A percentile compares a stretch with the other conserved stretches of the same genome.
These are phyloP conservation scores for Irpex sp. DNA, from an alignment of 1,284 basidiomycete genomes.

Conservation along the genomic window DNA sequence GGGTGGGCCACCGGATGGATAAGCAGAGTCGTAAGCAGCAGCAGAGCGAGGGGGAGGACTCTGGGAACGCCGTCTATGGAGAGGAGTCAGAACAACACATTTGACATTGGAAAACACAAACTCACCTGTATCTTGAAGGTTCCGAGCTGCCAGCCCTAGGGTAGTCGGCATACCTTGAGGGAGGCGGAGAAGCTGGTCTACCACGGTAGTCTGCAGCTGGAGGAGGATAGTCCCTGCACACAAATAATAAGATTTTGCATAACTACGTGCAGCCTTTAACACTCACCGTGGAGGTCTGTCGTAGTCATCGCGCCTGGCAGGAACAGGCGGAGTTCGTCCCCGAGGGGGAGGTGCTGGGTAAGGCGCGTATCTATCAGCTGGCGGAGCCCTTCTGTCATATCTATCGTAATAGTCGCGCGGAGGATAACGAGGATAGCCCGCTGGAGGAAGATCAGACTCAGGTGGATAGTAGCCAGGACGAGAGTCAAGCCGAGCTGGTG, in stretches of 20 bases:
- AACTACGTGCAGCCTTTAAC: neutral
- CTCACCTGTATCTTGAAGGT: slow-evolving; percentile 52
- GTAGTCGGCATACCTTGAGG: slow-evolving; percentile 56
- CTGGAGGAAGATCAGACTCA: slow-evolving; percentile 28
- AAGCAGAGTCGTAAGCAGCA: slow-evolving; percentile 34
- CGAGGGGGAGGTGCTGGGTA: slow-evolving; percentile 30
- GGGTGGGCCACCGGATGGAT: slow-evolving; percentile 44
- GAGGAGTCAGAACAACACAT: slow-evolving; percentile 7
- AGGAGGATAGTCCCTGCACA: slow-evolving; percentile 41
- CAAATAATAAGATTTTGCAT: slow-evolving; percentile 1
- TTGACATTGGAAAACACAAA: neutral
- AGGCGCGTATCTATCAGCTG: slow-evolving; percentile 34
- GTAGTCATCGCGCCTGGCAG: slow-evolving; percentile 44
- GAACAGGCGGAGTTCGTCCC: slow-evolving; percentile 36
- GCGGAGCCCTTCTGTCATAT: slow-evolving; percentile 52
- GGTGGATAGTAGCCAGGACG: slow-evolving; percentile 34
- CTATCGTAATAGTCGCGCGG: slow-evolving; percentile 55
- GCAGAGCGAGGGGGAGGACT: slow-evolving; percentile 50
- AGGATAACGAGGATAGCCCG: slow-evolving; percentile 38
- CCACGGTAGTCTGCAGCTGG: slow-evolving; percentile 44
- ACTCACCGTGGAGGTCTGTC: slow-evolving; percentile 48
- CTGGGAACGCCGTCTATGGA: slow-evolving; percentile 63
- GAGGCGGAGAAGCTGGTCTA: slow-evolving; percentile 52
- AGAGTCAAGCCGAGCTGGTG: slow-evolving; percentile 39
- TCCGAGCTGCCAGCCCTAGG: slow-evolving; percentile 40